Evolutionary conservation across 1,284 basidiomycete genomes (phyloP).

Genomic region (Pseudomicrostroma phylloplanum): DNA sequence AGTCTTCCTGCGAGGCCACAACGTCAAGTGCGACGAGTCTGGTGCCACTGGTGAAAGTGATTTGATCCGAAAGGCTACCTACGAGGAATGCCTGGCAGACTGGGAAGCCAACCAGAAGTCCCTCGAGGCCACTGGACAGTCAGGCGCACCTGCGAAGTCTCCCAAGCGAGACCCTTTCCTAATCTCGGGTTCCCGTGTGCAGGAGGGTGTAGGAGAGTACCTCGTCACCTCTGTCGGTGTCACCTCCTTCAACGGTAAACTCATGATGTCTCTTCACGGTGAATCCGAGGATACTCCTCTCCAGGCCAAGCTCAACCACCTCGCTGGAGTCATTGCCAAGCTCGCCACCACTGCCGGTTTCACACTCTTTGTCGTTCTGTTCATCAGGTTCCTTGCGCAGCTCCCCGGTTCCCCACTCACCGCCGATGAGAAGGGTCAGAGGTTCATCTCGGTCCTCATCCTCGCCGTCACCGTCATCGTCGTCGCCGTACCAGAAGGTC

Average conservation of each 20-base stretch:
- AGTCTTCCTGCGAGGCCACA: conserved; percentile 83
- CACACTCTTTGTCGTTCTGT: conserved; percentile 72
- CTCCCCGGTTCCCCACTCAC: conserved; percentile 58
- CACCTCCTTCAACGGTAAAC: conserved; percentile 86
- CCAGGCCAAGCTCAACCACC: conserved; percentile 82
- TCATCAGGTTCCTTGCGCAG: conserved; percentile 91
- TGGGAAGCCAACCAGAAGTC: conserved; percentile 39
- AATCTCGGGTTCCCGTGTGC: conserved; percentile 84
- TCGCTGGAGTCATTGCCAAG: conserved; percentile 91
- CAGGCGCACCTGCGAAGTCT: conserved; percentile 25
- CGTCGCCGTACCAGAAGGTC: conserved; percentile 92
- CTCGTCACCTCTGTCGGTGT: conserved; percentile 85
- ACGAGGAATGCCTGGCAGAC: conserved; percentile 65
- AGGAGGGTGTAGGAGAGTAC: conserved; percentile 90
- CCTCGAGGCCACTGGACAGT: conserved; percentile 35
- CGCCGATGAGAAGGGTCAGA: conserved; percentile 75
- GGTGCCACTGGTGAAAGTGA: conserved; percentile 94
- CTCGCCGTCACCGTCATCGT: conserved; percentile 92
- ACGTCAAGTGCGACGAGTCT: conserved; percentile 91
- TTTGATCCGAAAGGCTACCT: conserved; percentile 80
- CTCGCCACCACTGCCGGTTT: conserved; percentile 76
- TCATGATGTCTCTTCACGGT: conserved; percentile 58
- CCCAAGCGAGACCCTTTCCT: conserved; percentile 84
- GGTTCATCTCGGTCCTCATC: conserved; percentile 87
- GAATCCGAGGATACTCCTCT: conserved; percentile 74